Base-by-base conservation (phyloP, 257 asterid species). In the Echites panduratus region DNA sequence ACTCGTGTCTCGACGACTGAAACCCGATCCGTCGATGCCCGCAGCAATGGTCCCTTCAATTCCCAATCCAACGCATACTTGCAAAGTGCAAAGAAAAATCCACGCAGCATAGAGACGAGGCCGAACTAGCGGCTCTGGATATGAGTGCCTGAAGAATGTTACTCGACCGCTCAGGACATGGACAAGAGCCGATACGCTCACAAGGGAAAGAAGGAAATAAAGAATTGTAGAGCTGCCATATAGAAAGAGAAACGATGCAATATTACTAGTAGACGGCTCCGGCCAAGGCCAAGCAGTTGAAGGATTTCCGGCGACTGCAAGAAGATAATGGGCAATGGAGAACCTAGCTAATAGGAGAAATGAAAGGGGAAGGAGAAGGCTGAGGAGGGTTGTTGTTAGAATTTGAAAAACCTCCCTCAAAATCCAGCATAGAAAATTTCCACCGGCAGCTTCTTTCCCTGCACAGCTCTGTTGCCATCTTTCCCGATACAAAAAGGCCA, bases 281-380 rank as follows among this genome's bases (percentile, higher is more conserved):
- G 76, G 9, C 38, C 38, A 32, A 0, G 45, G 32, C 48, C n/a
- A 16, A 7, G 8, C 5, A 40, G 24, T 66, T 0, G 52, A 9
- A 17, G 81, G 82, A 75, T 68, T 40, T 1, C 78, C 82, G 14
- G 82, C 59, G 64, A 81, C 76, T 29, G 89, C 47, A 63, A 85
- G 70, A 71, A 85, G 85, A 83, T 83, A 84, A 35, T 78, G 82
- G 1, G 89, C 88, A 29, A 84, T 76, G 74, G 97, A 79, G 69
- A 89, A 79, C 54, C 94, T 85, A 65, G 92, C 82, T 63, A 88
- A 88, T 83, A 89, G 84, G 82, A 91, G 95, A 76, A 88, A 89
- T 0, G 97, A 88, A 68, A 91, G 89, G 49, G 97, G 97, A 73
- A 89, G 90, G 78, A 89, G 91, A 75, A 91, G 96, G 72, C 89